phyloP scores from a whole-genome alignment of 371 early-diverging fungal species.

The Nematocida ironsii region DNA sequence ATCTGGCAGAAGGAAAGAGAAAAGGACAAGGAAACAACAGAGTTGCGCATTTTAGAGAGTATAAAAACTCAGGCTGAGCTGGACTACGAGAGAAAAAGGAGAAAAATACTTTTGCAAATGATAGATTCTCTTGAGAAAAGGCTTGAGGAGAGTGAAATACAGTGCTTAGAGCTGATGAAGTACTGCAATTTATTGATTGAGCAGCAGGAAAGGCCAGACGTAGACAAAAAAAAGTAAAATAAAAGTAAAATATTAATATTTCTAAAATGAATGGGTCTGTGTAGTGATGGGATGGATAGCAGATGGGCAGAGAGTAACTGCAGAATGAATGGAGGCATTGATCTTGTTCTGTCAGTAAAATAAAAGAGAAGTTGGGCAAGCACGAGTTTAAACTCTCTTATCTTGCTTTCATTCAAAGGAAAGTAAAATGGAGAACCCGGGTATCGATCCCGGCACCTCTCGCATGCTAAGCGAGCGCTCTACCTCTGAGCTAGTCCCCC shows the following conservation, averaged over 20 bases:
- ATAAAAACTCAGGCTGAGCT: constrained; percentile 53
- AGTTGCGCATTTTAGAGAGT: constrained; percentile 42
- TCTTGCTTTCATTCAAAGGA: not conserved
- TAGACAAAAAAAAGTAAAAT: constrained; percentile 24
- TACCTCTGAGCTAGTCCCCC: constrained; percentile 71
- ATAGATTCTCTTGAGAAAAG: constrained; percentile 24
- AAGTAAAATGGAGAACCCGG: constrained; percentile 70
- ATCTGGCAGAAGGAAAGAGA: constrained; percentile 36
- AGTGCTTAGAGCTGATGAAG: constrained; percentile 56
- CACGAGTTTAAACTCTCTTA: too few relatives aligned
- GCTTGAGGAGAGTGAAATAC: constrained; percentile 50
- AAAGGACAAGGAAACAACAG: constrained; percentile 43
- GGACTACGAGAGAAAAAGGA: constrained; percentile 52
- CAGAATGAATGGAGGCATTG: not conserved
- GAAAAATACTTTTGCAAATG: constrained; percentile 46
- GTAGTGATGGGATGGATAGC: not conserved
- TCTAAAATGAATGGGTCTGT: too few relatives aligned
- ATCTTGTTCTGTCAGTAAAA: not conserved
- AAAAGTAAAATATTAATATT: constrained; percentile 4
- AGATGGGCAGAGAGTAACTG: not conserved
- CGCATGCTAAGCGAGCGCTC: constrained; percentile 71
- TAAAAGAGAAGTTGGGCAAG: not conserved
- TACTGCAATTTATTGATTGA: constrained; percentile 49
- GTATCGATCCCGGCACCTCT: constrained; percentile 71
- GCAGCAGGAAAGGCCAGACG: constrained; percentile 1